Evolutionary conservation across 345 rosid species (phyloP), one percentile per base, ranked within the genome.

Genomic region (Orychophragmus violaceus): DNA sequence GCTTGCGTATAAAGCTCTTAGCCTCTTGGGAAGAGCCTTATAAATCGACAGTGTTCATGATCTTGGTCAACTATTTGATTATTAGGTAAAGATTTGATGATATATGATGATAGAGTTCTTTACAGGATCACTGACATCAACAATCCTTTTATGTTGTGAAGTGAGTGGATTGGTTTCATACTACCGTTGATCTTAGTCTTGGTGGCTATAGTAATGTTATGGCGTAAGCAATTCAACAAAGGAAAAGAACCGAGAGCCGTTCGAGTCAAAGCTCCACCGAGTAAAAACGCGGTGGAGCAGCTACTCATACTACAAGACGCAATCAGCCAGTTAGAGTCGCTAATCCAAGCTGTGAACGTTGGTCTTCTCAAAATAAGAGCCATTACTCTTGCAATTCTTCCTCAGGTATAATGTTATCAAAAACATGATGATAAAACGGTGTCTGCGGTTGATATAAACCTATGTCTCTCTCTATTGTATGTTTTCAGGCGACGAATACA

Each of bases 331-430:
- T 61, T 79, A 16, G 96, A 90, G 79, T 79, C 87, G 63, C 66
- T 93, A 52, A 86, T 93, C 77, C 94, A 88, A 77, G 64, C 82
- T 6, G 90, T 80, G 36, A 93, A 93, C 64, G 74, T 93, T 68
- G 69, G 76, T 71, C 97, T 90, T 56, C 86, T 93, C 77, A 90
- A 93, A 81, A 79, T 90, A 57, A 80, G 98, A 82, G 98, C 98
- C 58, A 82, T 93, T 56, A 49, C 86, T 24, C 84, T 93, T 68
- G 95, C 94, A 41, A 69, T 84, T 32, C 76, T 87, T 59, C 97
- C 98, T 21, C 91, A 81, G 91, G 98, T 92, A 79, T 55, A 50
- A 24, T 54, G 18, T 12, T 36, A 65, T 10, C 3, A 23, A 59
- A n/a, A 28, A 24, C 5, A 12, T 21, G 52, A 42, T 52, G 50